Conservation (phyloP, 768 basidiomycete species). For the Suillus alpinus region DNA sequence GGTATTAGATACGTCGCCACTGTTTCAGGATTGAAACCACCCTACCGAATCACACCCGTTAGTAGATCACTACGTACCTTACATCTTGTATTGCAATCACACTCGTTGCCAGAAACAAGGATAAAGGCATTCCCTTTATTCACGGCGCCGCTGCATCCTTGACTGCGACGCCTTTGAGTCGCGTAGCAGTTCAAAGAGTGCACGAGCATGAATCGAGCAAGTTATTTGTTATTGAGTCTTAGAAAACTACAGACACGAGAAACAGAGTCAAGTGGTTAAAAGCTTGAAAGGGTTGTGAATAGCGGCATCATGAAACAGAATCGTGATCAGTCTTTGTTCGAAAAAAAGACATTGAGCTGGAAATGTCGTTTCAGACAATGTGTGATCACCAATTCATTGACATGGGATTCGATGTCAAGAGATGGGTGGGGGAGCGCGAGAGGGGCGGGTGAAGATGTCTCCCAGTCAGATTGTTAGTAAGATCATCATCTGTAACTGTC, state of each 20-base stretch:
- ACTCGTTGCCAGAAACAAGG: not conserved
- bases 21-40: not conserved
- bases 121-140: not conserved
- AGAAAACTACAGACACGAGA: not conserved
- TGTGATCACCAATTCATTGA: not conserved
- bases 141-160: not conserved
- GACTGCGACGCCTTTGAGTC: not conserved
- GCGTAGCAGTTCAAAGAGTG: not conserved
- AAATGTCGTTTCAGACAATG: not conserved
- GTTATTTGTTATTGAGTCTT: too few species aligned
- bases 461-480: not conserved
- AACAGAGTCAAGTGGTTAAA: not conserved
- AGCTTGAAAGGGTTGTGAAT: not conserved
- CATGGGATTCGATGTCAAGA: too few species aligned
- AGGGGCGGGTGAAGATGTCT: not conserved
- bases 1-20: not conserved
- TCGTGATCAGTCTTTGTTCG: not conserved
- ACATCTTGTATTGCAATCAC: not conserved
- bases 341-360: not conserved
- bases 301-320: not conserved
- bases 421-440: not conserved
- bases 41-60: not conserved
- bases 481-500: not conserved
- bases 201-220: not conserved
- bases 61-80: not conserved